These are phyloP conservation scores for Athelia sp. DNA, from an alignment of 1,284 basidiomycete species.

Conservation along the genomic window DNA sequence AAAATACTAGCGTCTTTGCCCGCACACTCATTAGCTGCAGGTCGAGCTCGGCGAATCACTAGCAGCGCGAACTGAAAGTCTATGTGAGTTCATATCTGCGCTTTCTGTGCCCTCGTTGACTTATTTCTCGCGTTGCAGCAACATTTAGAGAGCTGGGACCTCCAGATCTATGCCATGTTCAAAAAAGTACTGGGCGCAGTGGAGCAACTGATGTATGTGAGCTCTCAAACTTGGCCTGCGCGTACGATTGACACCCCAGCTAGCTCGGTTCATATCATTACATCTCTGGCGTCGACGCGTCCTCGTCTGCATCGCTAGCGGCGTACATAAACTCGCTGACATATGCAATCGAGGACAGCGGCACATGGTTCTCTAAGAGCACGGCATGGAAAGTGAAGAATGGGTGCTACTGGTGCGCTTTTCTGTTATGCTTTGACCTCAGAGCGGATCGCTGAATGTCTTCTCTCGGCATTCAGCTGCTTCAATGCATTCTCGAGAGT, in stretches of 20 bases:
- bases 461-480: conserved; percentile 51
- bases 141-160: conserved; percentile 96
- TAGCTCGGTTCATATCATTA: conserved; percentile 93
- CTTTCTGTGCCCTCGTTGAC: conserved; percentile 1
- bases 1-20: background rate
- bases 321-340: conserved; percentile 98
- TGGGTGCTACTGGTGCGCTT: conserved; percentile 87
- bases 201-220: conserved; percentile 78
- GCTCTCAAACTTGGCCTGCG: conserved; percentile 3
- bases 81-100: conserved; percentile 55
- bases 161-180: conserved; percentile 93
- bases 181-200: conserved; percentile 84
- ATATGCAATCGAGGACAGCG: conserved; percentile 89
- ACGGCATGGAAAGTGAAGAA: conserved; percentile 89
- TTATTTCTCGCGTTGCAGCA: conserved; percentile 42
- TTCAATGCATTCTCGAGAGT: conserved; percentile 98
- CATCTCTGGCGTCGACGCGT: conserved; percentile 95
- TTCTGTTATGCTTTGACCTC: background rate
- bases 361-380: conserved; percentile 90
- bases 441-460: background rate
- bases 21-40: conserved; percentile 33
- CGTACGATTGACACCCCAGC: conserved; percentile 7
- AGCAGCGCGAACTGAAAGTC: conserved; percentile 85
- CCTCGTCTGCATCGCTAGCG: conserved; percentile 93
- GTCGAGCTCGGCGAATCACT: conserved; percentile 89